Evolutionary conservation across 2,329 filamentous ascomycete genomes (phyloP).

Genomic region (Ophiostoma triangulosporum): DNA sequence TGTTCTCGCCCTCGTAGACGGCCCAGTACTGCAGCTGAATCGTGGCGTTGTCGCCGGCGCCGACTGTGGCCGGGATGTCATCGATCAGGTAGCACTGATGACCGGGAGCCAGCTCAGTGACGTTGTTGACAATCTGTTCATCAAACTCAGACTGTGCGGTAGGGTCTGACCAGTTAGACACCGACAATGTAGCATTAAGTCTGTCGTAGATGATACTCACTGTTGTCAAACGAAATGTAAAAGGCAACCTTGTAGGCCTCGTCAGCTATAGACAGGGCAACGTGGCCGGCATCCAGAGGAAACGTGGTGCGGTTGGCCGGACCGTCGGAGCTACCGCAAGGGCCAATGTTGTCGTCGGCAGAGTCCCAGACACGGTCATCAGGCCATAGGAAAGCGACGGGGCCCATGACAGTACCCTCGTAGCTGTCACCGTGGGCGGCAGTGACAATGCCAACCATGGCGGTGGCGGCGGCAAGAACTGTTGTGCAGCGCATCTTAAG

Average conservation of each 20-base stretch:
- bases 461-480: neutral
- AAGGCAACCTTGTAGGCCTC: constrained; percentile 14
- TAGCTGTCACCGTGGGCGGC: constrained; percentile 16
- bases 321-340: constrained; percentile 34
- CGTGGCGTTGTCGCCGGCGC: constrained; percentile 22
- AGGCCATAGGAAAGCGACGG: constrained; percentile 43
- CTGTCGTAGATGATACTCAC: constrained; percentile 17
- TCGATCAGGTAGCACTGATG: constrained; percentile 25
- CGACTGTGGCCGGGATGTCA: constrained; percentile 16
- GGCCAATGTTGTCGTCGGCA: constrained; percentile 34
- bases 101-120: constrained; percentile 21
- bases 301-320: constrained; percentile 34
- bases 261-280: constrained; percentile 14
- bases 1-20: constrained; percentile 13
- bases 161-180: constrained; percentile 15
- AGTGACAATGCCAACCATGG: neutral
- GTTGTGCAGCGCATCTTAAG: constrained; percentile 7
- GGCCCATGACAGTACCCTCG: constrained; percentile 31
- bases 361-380: constrained; percentile 35
- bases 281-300: constrained; percentile 28
- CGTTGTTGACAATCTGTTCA: constrained; percentile 18
- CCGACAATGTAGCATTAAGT: neutral
- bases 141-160: constrained; percentile 21
- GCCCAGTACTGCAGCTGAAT: constrained; percentile 26
- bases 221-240: constrained; percentile 20